Conservation (phyloP, 2,329 filamentous ascomycete species). For the Venturia nashicola region DNA sequence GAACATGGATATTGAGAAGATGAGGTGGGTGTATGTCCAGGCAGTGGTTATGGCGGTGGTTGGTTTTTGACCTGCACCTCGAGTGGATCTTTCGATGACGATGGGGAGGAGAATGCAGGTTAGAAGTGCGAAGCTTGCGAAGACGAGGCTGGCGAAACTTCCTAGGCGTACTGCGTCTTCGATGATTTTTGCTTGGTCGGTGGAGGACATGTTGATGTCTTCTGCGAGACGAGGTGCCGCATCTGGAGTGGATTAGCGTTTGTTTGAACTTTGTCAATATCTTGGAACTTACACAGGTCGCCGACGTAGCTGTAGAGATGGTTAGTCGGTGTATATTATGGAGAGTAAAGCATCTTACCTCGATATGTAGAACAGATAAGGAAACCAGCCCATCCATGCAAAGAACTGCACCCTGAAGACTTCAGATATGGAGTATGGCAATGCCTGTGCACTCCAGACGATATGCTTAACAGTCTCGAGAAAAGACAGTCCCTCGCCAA, state of each 20-base stretch:
- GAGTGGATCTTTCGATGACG: slow-evolving; percentile 10
- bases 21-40: slow-evolving; percentile 1
- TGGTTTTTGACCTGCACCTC: neutral
- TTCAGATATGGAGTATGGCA: slow-evolving; percentile 8
- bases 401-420: slow-evolving; percentile 51
- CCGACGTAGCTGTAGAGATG: slow-evolving; percentile 3
- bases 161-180: slow-evolving; percentile 9
- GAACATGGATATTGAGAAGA: slow-evolving; percentile 7
- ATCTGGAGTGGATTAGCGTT: neutral
- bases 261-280: neutral
- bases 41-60: neutral
- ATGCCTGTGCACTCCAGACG: slow-evolving; percentile 6
- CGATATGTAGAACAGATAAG: slow-evolving; percentile 23
- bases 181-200: neutral
- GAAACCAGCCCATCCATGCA: slow-evolving; percentile 24
- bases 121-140: neutral
- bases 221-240: slow-evolving; percentile 6
- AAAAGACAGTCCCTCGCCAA: neutral
- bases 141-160: slow-evolving; percentile 7
- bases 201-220: neutral
- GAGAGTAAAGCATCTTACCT: slow-evolving; percentile 13
- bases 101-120: slow-evolving; percentile 5
- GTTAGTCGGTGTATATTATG: neutral
- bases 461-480: slow-evolving; percentile 8
- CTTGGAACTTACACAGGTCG: neutral